Conservation (phyloP, 2,329 filamentous ascomycete species). For the Xylariaceae sp. region DNA sequence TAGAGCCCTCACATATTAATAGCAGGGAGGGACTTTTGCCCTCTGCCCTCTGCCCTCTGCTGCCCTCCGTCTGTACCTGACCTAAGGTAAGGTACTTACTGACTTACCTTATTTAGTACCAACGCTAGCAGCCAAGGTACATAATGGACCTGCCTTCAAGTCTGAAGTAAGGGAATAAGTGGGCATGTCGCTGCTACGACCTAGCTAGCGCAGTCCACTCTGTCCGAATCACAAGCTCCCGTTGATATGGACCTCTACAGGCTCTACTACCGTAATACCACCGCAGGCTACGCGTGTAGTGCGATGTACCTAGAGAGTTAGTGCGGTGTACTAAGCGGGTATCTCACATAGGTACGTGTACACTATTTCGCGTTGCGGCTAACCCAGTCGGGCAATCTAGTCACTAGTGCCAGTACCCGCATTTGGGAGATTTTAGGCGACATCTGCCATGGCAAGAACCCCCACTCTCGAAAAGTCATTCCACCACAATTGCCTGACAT, state of each 20-base stretch:
- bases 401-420: neutral
- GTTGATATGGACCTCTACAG: neutral
- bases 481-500: too few species aligned
- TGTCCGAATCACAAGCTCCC: neutral
- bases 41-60: too few species aligned
- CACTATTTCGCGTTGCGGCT: neutral
- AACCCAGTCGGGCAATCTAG: neutral
- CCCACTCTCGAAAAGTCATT: too few species aligned
- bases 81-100: neutral
- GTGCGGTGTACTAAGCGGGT: neutral
- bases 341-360: neutral
- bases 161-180: neutral
- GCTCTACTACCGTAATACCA: neutral
- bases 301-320: neutral
- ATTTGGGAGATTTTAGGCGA: too few species aligned
- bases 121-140: neutral
- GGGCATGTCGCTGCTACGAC: neutral
- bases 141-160: neutral
- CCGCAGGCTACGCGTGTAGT: neutral
- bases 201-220: neutral
- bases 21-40: too few species aligned
- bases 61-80: neutral
- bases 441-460: too few species aligned
- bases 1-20: too few species aligned
- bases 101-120: neutral